Percentiles rank a stretch among this genome's conserved stretches.
phyloP scores from a whole-genome alignment of 495 filamentous ascomycete species.

The Penicillium pancosmium region DNA sequence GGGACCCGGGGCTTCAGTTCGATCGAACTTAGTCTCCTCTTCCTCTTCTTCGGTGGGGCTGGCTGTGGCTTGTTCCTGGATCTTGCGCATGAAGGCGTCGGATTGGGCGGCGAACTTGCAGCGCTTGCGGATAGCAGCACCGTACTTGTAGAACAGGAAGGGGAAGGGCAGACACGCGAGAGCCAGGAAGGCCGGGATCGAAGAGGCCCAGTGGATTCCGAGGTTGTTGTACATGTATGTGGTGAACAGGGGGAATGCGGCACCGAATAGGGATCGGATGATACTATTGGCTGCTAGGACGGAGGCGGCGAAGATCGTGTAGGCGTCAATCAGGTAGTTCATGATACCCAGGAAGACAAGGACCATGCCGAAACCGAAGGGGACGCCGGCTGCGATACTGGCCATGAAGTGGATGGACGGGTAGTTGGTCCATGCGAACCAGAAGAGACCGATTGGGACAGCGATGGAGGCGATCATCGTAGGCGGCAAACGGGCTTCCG shows the following conservation, averaged over 20 bases:
- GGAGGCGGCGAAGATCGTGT: slow-evolving; percentile 80
- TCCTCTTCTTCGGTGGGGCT: slow-evolving; percentile 14
- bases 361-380: slow-evolving; percentile 77
- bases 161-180: slow-evolving; percentile 78
- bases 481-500: slow-evolving; percentile 52
- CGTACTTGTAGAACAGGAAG: slow-evolving; percentile 80
- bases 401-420: slow-evolving; percentile 70
- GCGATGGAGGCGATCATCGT: slow-evolving; percentile 44
- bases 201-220: slow-evolving; percentile 80
- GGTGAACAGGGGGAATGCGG: slow-evolving; percentile 86
- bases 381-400: slow-evolving; percentile 62
- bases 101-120: slow-evolving; percentile 75
- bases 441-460: slow-evolving; percentile 59
- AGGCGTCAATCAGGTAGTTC: slow-evolving; percentile 81
- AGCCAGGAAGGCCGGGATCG: slow-evolving; percentile 76
- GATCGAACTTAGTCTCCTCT: slow-evolving; percentile 36
- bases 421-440: slow-evolving; percentile 73
- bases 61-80: slow-evolving; percentile 32
- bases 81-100: slow-evolving; percentile 50
- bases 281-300: slow-evolving; percentile 79
- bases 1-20: slow-evolving; percentile 43
- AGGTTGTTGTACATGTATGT: slow-evolving; percentile 73
- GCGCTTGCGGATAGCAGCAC: slow-evolving; percentile 59
- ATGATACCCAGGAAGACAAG: slow-evolving; percentile 74
- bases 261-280: slow-evolving; percentile 69